Base-by-base conservation (phyloP, 495 filamentous ascomycete genomes). In the Cercophora newfieldiana region DNA sequence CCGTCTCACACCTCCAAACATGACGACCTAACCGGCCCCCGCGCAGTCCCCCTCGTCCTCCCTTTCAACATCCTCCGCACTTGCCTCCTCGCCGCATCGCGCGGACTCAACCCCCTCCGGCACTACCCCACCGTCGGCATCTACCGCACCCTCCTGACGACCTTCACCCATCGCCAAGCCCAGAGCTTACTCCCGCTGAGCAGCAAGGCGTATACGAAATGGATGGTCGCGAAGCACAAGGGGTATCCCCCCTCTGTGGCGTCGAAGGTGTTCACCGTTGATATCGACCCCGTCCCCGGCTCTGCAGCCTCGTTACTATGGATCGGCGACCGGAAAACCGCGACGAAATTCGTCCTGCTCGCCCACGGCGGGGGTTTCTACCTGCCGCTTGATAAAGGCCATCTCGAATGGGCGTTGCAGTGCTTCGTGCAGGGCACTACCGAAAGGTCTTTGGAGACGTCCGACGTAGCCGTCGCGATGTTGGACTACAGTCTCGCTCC, bases 401-500 rank as follows among this genome's bases (percentile, higher is more conserved):
- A 70, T 48, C 55, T 72, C 2, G 63, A 66, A 24, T 64, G 53
- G 30, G 50, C 7, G 7, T 7, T 53, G 7, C 50, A 22, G 16
- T 53, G 7, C 25, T 53, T 7, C 19, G n/a, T 1, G 2, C 64
- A 51, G n/a, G n/a, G n/a, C n/a, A n/a, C n/a, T n/a, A n/a, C n/a
- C n/a, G n/a, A n/a, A n/a, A n/a, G n/a, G n/a, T n/a, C n/a, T n/a
- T n/a, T n/a, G n/a, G n/a, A 4, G 12, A 47, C 3, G 48, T 37
- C 5, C 44, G 28, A 50, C 21, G 61, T 70, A 1, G 70, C 70
- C n/a, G 70, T 72, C 18, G 70, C 68, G 14, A 44, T 72, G 24
- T 44, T 72, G n/a, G 59, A 69, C 10, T 72, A 72, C 63, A 65
- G 64, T 6, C 70, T 70, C 44, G 64, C 57, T 30, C 70, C 70